Evolutionary conservation across 441 rosid genomes (phyloP).

Genomic region (Gossypium armourianum): DNA sequence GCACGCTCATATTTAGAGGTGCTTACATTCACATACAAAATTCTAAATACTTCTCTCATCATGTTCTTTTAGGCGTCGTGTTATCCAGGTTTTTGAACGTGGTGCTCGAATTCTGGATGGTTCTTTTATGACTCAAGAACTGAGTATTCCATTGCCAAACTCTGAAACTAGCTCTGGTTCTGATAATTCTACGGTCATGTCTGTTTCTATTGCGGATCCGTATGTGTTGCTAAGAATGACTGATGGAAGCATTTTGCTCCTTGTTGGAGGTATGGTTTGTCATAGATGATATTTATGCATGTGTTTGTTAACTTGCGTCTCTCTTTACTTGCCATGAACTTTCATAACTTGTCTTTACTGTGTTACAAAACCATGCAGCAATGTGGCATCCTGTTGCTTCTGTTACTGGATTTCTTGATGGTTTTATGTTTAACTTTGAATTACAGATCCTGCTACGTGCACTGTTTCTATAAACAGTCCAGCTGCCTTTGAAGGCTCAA

Average conservation of each 20-base stretch:
- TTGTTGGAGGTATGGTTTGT: slow-evolving; percentile 69
- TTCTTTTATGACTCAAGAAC: slow-evolving; percentile 84
- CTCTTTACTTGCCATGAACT: slow-evolving; percentile 9
- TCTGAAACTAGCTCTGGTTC: slow-evolving; percentile 62
- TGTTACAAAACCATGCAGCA: not conserved
- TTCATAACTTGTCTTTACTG: not conserved
- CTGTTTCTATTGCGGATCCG: slow-evolving; percentile 92
- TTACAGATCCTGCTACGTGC: slow-evolving; percentile 78
- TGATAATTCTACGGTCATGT: slow-evolving; percentile 53
- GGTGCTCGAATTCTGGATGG: slow-evolving; percentile 96
- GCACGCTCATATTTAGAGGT: not conserved
- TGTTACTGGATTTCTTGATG: slow-evolving; percentile 2
- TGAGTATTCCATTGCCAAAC: slow-evolving; percentile 59
- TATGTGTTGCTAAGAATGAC: slow-evolving; percentile 77
- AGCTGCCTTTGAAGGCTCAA: slow-evolving; percentile 53
- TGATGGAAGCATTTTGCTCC: slow-evolving; percentile 79
- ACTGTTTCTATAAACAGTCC: slow-evolving; percentile 61
- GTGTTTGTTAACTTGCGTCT: slow-evolving; percentile 11
- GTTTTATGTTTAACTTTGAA: slow-evolving; percentile 24
- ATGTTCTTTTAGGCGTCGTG: slow-evolving; percentile 64
- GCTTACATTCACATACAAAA: not conserved
- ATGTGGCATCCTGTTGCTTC: slow-evolving; percentile 2
- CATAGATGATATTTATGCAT: slow-evolving; percentile 13
- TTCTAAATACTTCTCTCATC: slow-evolving; percentile 10
- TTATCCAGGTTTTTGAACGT: slow-evolving; percentile 81